A percentile compares a stretch with the other conserved stretches of the same genome.
Evolutionary conservation across 1,284 basidiomycete species (phyloP).

Genomic region (Dichomitus squalens): DNA sequence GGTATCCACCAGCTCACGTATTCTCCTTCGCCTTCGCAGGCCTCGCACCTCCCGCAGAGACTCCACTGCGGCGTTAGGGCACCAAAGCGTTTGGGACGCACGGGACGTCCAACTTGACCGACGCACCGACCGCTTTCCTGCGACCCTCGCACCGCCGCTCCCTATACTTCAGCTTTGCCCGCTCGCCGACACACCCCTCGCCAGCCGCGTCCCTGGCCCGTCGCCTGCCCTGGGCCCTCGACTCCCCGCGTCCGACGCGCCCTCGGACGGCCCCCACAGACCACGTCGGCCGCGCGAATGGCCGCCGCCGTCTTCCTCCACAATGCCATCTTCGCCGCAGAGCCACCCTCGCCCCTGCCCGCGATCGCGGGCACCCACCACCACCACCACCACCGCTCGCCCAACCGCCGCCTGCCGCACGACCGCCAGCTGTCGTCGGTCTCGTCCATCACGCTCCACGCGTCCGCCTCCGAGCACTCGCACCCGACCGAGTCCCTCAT

Average conservation of each 20-base stretch:
- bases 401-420: conserved; percentile 21
- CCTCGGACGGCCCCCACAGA: not conserved
- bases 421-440: conserved; percentile 46
- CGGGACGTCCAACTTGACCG: too few relatives aligned
- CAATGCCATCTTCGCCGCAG: conserved; percentile 51
- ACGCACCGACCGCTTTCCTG: not conserved
- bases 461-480: conserved; percentile 47
- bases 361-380: conserved; percentile 6
- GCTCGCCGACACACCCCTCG: not conserved
- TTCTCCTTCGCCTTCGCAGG: too few relatives aligned
- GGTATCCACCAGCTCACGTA: too few relatives aligned
- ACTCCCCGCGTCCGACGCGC: not conserved
- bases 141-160: not conserved
- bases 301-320: conserved; percentile 53
- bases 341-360: conserved; percentile 32
- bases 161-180: too few relatives aligned
- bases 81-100: not conserved
- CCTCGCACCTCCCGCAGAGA: too few relatives aligned
- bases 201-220: not conserved
- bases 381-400: conserved; percentile 22
- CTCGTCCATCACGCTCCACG: conserved; percentile 52
- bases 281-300: conserved; percentile 8
- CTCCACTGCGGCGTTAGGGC: conserved; percentile 9
- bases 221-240: not conserved
- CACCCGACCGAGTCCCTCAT: conserved; percentile 54